Percentiles rank a stretch among this genome's conserved stretches.
Evolutionary conservation across 257 asterid genomes (phyloP).

Genomic region (Capsicum pubescens): DNA sequence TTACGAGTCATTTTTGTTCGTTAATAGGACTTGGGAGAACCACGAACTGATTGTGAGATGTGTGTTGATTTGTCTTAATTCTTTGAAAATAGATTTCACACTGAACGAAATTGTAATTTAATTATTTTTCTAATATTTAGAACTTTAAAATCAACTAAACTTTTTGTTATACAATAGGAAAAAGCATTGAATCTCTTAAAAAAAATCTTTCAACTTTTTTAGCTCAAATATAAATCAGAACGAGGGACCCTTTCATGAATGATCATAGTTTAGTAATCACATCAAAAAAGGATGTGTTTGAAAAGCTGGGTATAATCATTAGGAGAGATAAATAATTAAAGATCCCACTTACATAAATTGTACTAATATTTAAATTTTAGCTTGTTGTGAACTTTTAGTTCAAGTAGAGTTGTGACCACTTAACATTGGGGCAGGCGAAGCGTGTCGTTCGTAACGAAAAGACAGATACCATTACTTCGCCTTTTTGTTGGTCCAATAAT

Average conservation of each 20-base stretch:
- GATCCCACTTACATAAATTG: background rate
- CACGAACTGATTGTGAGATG: background rate
- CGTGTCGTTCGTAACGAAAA: too few relatives aligned
- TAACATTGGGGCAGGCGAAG: too few relatives aligned
- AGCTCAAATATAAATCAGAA: background rate
- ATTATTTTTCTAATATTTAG: background rate
- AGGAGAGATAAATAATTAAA: background rate
- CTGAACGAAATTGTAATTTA: background rate
- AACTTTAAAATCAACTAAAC: background rate
- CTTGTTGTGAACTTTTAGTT: too few relatives aligned
- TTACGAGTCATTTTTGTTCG: background rate
- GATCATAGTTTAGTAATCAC: background rate
- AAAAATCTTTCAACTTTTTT: background rate
- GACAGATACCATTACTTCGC: too few relatives aligned
- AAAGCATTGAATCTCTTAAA: background rate
- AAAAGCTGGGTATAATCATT: background rate
- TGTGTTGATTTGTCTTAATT: background rate
- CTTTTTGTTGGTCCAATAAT: too few relatives aligned
- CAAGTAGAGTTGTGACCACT: too few relatives aligned
- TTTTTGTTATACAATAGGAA: background rate
- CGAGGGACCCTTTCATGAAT: background rate
- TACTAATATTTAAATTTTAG: background rate
- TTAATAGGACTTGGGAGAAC: background rate
- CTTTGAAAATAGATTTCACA: conserved; percentile 16
- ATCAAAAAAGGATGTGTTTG: background rate